phyloP scores from a whole-genome alignment of 2,329 filamentous ascomycete species.

The Epichloe scottii region DNA sequence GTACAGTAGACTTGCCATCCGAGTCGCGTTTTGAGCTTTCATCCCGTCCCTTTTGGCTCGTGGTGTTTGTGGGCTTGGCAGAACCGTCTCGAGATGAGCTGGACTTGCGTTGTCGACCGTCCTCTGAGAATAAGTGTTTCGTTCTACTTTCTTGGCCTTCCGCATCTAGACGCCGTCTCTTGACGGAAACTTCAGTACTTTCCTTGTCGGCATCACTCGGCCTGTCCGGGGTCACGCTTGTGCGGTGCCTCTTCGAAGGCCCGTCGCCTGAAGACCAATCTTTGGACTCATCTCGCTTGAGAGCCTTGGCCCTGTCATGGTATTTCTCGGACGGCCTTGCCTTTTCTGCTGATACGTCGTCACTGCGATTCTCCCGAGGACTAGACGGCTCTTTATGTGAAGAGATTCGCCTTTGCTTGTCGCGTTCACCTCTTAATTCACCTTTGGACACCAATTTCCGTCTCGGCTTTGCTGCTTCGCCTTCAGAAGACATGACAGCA shows the following conservation, averaged over 20 bases:
- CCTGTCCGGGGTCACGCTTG: conserved; percentile 45
- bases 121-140: conserved; percentile 31
- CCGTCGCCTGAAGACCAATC: conserved; percentile 40
- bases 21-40: conserved; percentile 22
- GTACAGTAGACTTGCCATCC: conserved; percentile 29
- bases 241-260: conserved; percentile 44
- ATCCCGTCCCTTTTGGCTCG: conserved; percentile 27
- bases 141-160: conserved; percentile 38
- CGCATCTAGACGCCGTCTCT: conserved; percentile 44
- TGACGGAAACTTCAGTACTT: conserved; percentile 35
- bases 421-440: conserved; percentile 46
- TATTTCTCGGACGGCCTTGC: conserved; percentile 39
- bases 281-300: conserved; percentile 49
- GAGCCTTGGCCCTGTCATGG: conserved; percentile 45
- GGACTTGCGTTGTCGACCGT: conserved; percentile 32
- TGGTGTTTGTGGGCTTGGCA: conserved; percentile 21
- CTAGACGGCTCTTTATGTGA: conserved; percentile 40
- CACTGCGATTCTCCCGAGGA: conserved; percentile 34
- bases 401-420: conserved; percentile 38
- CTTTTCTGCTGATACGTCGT: conserved; percentile 38
- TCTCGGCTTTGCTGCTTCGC: conserved; percentile 44
- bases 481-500: conserved; percentile 40
- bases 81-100: conserved; percentile 27
- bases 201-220: conserved; percentile 42
- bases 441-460: conserved; percentile 52